phyloP scores from a whole-genome alignment of 495 filamentous ascomycete genomes.

The Ascobolus immersus region DNA sequence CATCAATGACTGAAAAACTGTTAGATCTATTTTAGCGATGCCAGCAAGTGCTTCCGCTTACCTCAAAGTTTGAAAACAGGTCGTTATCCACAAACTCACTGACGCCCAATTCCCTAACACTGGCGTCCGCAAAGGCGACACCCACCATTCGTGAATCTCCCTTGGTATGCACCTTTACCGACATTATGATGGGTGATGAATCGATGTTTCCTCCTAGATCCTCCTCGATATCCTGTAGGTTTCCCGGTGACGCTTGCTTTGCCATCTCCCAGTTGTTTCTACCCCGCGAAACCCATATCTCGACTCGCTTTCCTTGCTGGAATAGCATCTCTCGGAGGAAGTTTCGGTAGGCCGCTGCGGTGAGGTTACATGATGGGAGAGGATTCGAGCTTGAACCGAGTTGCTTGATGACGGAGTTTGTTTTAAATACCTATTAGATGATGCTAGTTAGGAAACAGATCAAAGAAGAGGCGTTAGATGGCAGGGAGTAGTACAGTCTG shows the following conservation, averaged over 20 bases:
- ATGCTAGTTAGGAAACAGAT: not conserved
- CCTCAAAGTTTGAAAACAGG: slow-evolving; percentile 87
- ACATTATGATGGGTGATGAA: slow-evolving; percentile 72
- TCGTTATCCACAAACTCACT: slow-evolving; percentile 98
- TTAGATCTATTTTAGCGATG: not conserved
- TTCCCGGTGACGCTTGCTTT: slow-evolving; percentile 85
- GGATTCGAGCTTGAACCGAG: slow-evolving; percentile 59
- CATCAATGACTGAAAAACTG: slow-evolving; percentile 33
- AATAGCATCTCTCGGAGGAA: slow-evolving; percentile 89
- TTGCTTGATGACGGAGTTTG: slow-evolving; percentile 77
- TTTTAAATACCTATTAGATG: slow-evolving; percentile 56
- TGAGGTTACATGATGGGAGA: slow-evolving; percentile 79
- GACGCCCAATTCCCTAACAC: slow-evolving; percentile 80
- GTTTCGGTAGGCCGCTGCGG: slow-evolving; percentile 75
- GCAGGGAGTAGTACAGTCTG: slow-evolving; percentile 30
- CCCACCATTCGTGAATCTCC: slow-evolving; percentile 69
- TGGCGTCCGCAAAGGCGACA: slow-evolving; percentile 95
- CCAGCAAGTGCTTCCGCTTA: slow-evolving; percentile 2
- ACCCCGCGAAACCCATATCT: slow-evolving; percentile 55
- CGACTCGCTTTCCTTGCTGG: slow-evolving; percentile 64
- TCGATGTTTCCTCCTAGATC: slow-evolving; percentile 75
- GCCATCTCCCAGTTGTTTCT: slow-evolving; percentile 61
- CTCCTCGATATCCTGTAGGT: slow-evolving; percentile 91
- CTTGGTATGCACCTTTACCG: slow-evolving; percentile 74
- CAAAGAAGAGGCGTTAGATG: not conserved